Conservation (phyloP, 179 eudicot species). For the Sideroxylon spinosum region DNA sequence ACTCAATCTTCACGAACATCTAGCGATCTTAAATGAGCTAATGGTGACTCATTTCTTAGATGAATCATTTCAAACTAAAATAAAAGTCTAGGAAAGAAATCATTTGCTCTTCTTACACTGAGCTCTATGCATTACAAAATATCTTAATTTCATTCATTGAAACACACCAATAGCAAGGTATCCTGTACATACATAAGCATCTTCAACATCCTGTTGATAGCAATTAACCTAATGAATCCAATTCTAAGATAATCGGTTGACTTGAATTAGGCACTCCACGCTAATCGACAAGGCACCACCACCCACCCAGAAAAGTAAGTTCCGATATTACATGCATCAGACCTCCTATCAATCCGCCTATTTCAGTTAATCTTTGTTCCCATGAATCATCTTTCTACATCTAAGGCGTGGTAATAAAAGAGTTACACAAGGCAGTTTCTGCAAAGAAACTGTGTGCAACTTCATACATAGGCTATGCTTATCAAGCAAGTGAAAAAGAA, state of each 20-base stretch:
- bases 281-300: not conserved
- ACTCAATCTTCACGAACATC: no score
- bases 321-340: not conserved
- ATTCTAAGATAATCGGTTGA: not conserved
- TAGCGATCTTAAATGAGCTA: no score
- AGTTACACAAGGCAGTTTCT: no score
- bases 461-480: not conserved
- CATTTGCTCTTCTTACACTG: not conserved
- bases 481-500: not conserved
- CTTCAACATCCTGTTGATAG: conserved; percentile 1
- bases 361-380: not conserved
- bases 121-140: not conserved
- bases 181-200: not conserved
- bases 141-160: conserved; percentile 3
- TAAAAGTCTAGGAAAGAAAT: not conserved
- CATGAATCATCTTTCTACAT: not conserved
- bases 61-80: not conserved
- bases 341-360: not conserved
- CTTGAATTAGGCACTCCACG: not conserved
- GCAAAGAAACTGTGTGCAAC: not conserved
- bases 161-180: not conserved
- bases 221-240: not conserved
- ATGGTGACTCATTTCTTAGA: no score
- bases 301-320: not conserved
- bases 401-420: not conserved